These are phyloP conservation scores for Lactarius vividus DNA, from an alignment of 768 basidiomycete species.

Conservation along the genomic window DNA sequence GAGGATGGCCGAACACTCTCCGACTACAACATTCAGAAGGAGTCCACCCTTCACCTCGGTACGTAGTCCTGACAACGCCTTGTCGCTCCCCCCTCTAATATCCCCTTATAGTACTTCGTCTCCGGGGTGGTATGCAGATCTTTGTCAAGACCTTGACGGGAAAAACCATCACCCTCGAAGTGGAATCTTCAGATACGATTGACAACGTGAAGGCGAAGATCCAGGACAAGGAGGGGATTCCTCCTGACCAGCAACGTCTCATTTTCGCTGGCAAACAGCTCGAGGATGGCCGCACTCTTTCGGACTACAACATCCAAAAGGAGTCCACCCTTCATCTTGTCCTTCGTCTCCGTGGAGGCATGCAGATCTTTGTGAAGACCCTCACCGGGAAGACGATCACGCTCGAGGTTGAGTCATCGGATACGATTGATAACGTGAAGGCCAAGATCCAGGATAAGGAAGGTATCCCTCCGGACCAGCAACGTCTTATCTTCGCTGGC, in stretches of 20 bases:
- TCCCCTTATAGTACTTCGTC: slow-evolving; percentile 39
- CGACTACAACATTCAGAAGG: slow-evolving; percentile 37
- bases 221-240: slow-evolving; percentile 36
- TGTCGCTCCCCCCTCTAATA: background rate
- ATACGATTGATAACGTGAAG: slow-evolving; percentile 27
- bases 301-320: slow-evolving; percentile 36
- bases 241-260: slow-evolving; percentile 35
- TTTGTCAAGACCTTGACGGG: slow-evolving; percentile 51
- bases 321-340: slow-evolving; percentile 34
- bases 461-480: slow-evolving; percentile 27
- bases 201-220: slow-evolving; percentile 36
- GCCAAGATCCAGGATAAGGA: slow-evolving; percentile 29
- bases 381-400: slow-evolving; percentile 27
- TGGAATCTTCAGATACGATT: slow-evolving; percentile 39
- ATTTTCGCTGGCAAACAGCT: slow-evolving; percentile 36
- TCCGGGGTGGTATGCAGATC: slow-evolving; percentile 42
- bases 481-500: slow-evolving; percentile 25
- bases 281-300: slow-evolving; percentile 35
- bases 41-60: slow-evolving; percentile 35
- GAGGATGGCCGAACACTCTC: slow-evolving; percentile 52
- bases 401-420: slow-evolving; percentile 25
- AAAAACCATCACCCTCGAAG: slow-evolving; percentile 58
- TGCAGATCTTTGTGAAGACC: slow-evolving; percentile 28
- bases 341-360: slow-evolving; percentile 27
- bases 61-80: slow-evolving; percentile 17